These are phyloP conservation scores for Boletellus emodensis DNA, from an alignment of 768 basidiomycete species.

Conservation along the genomic window DNA sequence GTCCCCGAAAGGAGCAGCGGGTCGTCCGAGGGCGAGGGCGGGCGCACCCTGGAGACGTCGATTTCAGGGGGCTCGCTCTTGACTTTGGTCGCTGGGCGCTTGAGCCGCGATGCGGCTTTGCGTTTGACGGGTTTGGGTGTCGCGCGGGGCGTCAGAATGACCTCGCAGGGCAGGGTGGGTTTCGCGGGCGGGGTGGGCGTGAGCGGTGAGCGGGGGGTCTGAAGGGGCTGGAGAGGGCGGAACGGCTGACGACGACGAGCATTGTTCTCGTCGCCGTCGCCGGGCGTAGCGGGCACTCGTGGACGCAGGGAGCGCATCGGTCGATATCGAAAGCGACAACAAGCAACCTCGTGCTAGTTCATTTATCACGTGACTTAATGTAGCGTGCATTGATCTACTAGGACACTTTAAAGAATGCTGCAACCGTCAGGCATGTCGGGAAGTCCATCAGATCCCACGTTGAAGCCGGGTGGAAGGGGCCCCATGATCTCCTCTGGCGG, in stretches of 20 bases:
- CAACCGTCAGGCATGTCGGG: slow-evolving; percentile 40
- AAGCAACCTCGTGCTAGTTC: slow-evolving; percentile 3
- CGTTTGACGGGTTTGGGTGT: slow-evolving; percentile 38
- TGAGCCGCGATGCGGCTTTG: slow-evolving; percentile 26
- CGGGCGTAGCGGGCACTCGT: slow-evolving; percentile 10
- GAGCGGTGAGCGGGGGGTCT: slow-evolving; percentile 21
- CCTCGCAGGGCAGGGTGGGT: slow-evolving; percentile 64
- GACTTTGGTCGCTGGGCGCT: slow-evolving; percentile 24
- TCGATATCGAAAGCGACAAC: slow-evolving; percentile 12
- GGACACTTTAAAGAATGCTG: background rate
- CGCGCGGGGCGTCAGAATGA: slow-evolving; percentile 39
- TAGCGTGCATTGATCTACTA: no score
- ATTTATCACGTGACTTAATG: slow-evolving; percentile 6
- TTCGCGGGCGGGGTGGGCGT: slow-evolving; percentile 40
- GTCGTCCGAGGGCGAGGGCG: slow-evolving; percentile 73
- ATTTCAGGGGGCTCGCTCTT: slow-evolving; percentile 69
- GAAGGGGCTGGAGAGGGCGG: slow-evolving; percentile 13
- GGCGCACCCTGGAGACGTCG: slow-evolving; percentile 56
- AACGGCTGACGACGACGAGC: slow-evolving; percentile 17
- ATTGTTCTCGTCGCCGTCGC: slow-evolving; percentile 1
- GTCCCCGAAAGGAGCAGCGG: slow-evolving; percentile 58
- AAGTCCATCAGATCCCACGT: slow-evolving; percentile 50
- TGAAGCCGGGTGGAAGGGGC: slow-evolving; percentile 68
- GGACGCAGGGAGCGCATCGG: slow-evolving; percentile 12
- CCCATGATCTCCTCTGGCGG: slow-evolving; percentile 85